Evolutionary conservation across 352 stramenopile species (phyloP), one percentile per base, ranked within the genome.

Genomic region (Pythium sukuiense): DNA sequence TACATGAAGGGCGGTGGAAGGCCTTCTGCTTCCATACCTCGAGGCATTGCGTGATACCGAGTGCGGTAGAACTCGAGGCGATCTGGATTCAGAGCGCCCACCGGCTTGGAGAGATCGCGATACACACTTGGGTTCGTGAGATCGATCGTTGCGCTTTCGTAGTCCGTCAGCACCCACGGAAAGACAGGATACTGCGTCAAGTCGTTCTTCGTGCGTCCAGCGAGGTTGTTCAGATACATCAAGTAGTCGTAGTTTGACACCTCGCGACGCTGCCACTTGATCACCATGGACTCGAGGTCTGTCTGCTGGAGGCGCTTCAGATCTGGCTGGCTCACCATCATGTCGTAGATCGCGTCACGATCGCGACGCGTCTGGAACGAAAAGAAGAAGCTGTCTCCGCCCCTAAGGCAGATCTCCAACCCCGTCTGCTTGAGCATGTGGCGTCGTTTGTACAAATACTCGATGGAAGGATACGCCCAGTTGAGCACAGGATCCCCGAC

Each of bases 161-260:
- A 99, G 72, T 98, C 89, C 29, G 63, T 76, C 32, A 99, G 55
- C 9, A 99, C 81, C 97, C 97, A 99, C 27, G 97, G 97, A 77
- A 99, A 98, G n/a, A 99, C 94, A 0, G 96, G 96, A 75, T 99
- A 99, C 64, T 99, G 95, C 16, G 86, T 97, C 16, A 98, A 64
- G 55, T 98, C 92, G 55, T 97, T 97, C 59, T 87, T 82, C 30
- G 85, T 95, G 39, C 92, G 79, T 0, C 89, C 90, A 0, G 89
- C 86, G 37, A 88, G 73, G 52, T 93, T 95, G 76, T 98, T 98
- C 27, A 98, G 69, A 58, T 92, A 93, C 48, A 87, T 62, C 6
- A 97, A 67, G 62, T 98, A 98, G 41, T 96, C 87, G 54, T 96
- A 99, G 66, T 99, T 99, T 7, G 91, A 98, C 29, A 99, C 86